Evolutionary conservation across 352 stramenopile genomes (phyloP), one percentile per base, ranked within the genome.

Genomic region (Peronospora tabacina): DNA sequence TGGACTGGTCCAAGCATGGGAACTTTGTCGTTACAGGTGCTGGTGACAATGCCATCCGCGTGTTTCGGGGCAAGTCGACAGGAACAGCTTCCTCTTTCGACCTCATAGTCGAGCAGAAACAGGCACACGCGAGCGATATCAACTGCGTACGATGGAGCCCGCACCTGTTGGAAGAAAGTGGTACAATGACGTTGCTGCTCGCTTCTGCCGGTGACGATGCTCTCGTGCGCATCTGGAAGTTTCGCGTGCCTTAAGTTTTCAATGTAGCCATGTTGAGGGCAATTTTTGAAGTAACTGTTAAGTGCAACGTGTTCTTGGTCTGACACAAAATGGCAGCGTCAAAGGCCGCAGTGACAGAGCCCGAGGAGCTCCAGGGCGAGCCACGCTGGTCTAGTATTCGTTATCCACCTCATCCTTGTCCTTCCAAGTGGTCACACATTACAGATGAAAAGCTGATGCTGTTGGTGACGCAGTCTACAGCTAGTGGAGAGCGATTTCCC

Each of bases 1-100:
- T 98, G 7, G 84, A 98, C 66, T 99, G 93, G 84, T 88, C 77
- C 13, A 71, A 72, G 11, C 69, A 86, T 5, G 80, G 92, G 50
- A 82, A 95, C 41, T 74, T 87, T 11, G 68, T 98, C 11, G 89
- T 81, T 24, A 97, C 90, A 0, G 85, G 80, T 22, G 92, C 87
- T 10, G 90, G 72, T 0, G 95, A 98, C 55, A 86, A 98, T 58
- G 56, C 61, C 2, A 95, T 98, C 41, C 72, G 79, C 0, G 63
- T 97, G 36, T 93, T 97, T 57, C 72, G 85, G 22, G 57, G 65
- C 13, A 51, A 49, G 52, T 53, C 42, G 53, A 46, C 44, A 9
- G 36, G 41, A 10, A 13, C 44, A 9, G 22, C 58, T 13, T 36
- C 55, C 5, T 57, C 51, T 8, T 94, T 95, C 36, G 75, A 87